Evolutionary conservation across 805 yeast species (phyloP).

Genomic region (Saturnispora besseyi): DNA sequence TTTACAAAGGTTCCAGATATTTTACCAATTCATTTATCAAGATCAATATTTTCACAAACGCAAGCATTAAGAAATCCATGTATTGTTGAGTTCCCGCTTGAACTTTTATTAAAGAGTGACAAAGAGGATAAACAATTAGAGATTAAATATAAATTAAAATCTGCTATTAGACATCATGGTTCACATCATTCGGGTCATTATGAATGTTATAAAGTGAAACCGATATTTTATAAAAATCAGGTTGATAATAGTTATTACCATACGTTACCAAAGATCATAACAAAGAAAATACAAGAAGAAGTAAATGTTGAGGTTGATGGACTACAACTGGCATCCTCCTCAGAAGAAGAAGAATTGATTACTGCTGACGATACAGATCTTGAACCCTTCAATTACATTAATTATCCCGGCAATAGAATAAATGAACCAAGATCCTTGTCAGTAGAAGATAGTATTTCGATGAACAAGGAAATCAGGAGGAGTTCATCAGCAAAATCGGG

Average conservation of each 20-base stretch:
- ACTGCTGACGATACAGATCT: not conserved
- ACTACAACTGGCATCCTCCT: not conserved
- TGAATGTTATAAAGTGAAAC: constrained; percentile 78
- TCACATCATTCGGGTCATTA: constrained; percentile 86
- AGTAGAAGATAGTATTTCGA: not conserved
- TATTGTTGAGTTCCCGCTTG: constrained; percentile 52
- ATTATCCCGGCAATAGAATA: not conserved
- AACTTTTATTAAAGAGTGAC: constrained; percentile 8
- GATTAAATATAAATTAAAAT: constrained; percentile 44
- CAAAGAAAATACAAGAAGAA: not conserved
- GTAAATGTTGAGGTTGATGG: not conserved
- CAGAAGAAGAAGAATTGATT: not conserved
- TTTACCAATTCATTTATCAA: constrained; percentile 72
- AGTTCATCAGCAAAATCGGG: not conserved
- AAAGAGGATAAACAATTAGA: not conserved
- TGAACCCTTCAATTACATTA: not conserved
- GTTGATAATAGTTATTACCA: constrained; percentile 19
- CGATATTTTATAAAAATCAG: constrained; percentile 40
- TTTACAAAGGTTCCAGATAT: constrained; percentile 61
- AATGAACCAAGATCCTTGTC: not conserved
- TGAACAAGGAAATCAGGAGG: not conserved
- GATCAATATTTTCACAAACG: constrained; percentile 68
- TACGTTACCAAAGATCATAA: constrained; percentile 12
- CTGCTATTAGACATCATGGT: constrained; percentile 80
- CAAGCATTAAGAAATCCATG: constrained; percentile 68